phyloP scores from a whole-genome alignment of 306 rosid genomes.

The Quercus rubra region DNA sequence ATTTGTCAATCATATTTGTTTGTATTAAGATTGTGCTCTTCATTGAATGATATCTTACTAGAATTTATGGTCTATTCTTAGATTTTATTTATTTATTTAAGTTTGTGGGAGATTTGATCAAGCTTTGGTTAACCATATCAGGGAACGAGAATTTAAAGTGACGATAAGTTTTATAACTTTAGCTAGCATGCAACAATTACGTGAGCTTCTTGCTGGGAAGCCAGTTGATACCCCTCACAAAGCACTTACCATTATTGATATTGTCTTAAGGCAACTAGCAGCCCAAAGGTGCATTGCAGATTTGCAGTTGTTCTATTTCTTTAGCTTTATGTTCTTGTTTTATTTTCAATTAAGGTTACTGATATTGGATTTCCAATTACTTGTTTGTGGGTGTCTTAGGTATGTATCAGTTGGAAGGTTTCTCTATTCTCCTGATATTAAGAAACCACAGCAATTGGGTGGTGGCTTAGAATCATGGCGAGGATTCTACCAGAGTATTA shows the following conservation, averaged over 20 bases:
- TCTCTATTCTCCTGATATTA: constrained; percentile 42
- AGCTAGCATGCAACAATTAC: constrained; percentile 42
- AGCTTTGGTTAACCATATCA: constrained; percentile 13
- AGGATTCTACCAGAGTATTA: constrained; percentile 53
- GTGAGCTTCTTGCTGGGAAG: constrained; percentile 42
- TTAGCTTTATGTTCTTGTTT: constrained; percentile 1
- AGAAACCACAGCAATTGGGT: constrained; percentile 40
- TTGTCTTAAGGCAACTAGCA: constrained; percentile 41
- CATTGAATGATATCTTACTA: constrained; percentile 1
- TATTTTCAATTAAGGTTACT: background rate
- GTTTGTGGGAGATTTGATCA: background rate
- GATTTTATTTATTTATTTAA: background rate
- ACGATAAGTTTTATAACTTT: constrained; percentile 33
- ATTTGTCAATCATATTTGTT: background rate
- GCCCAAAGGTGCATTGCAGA: constrained; percentile 34
- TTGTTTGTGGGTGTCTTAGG: constrained; percentile 21
- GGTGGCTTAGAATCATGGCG: constrained; percentile 56
- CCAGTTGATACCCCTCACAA: constrained; percentile 40
- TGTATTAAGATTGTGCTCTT: background rate
- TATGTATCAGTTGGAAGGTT: constrained; percentile 38
- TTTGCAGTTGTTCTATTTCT: constrained; percentile 12
- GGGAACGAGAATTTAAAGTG: constrained; percentile 39
- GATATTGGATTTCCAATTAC: background rate
- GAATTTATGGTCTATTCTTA: background rate
- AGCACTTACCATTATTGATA: constrained; percentile 42